Base-by-base conservation (phyloP, 352 stramenopile genomes). In the Globisporangium mamillatum region DNA sequence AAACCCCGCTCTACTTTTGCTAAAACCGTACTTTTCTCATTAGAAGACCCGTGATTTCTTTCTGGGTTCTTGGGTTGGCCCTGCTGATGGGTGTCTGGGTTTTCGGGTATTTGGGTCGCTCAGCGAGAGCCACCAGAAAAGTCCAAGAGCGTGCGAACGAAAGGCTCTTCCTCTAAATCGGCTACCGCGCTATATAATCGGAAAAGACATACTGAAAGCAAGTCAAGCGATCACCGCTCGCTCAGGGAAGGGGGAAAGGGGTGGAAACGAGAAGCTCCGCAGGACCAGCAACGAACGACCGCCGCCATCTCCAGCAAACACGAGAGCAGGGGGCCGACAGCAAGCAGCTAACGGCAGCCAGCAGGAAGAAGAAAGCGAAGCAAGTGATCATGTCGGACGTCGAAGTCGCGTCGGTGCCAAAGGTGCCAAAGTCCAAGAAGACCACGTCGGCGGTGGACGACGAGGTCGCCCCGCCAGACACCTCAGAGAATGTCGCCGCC, bases 401-500 rank as follows among this genome's bases (percentile, higher is more conserved):
- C 57, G 76, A 69, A 52, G 64, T 67, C 24, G 52, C 62, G 38
- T 29, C 74, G 18, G 78, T 88, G 68, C 73, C 72, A 50, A 74
- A 81, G 63, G 58, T 58, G 56, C 74, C 71, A 25, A 79, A 82
- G 69, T 73, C 73, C 36, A 73, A 79, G 64, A 74, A 85, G 55
- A 61, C 76, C 25, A 66, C 25, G 29, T 63, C 75, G 48, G 63
- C 68, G 41, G 66, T 57, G n/a, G 77, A 65, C 44, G 77, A 70
- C 32, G 82, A 38, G 25, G 79, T 80, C 20, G 72, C 81, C 58
- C 79, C 85, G 50, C 73, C 85, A 41, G 85, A 50, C 84, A 84
- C 82, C 44, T 82, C 86, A 10, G 86, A 93, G 61, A 91, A 98
- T 63, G 79, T 98, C 38, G 82, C 96, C 25, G 81, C 85, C 44